These are phyloP conservation scores for Coprinellus micaceus DNA, from an alignment of 768 basidiomycete genomes.

Conservation along the genomic window DNA sequence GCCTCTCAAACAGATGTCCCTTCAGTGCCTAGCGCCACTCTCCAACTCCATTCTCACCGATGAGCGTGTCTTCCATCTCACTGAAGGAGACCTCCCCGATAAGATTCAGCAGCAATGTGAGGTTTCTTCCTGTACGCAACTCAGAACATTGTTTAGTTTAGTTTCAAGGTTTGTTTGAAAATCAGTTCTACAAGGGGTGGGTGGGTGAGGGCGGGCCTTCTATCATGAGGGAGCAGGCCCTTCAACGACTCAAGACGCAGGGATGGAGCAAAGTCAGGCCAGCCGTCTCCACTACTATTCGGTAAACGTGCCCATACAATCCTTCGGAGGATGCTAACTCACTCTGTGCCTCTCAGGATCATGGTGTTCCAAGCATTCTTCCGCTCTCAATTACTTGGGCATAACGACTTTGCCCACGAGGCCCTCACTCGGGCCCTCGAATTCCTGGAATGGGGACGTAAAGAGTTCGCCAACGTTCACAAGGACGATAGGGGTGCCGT, in stretches of 20 bases:
- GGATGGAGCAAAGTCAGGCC: conserved; percentile 1
- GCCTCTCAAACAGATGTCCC: neutral
- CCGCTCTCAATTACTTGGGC: neutral
- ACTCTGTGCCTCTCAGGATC: no score
- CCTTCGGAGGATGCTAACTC: neutral
- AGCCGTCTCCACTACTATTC: conserved; percentile 1
- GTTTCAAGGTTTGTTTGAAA: neutral
- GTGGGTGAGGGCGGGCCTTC: conserved; percentile 2
- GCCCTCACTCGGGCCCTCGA: conserved; percentile 35
- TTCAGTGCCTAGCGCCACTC: neutral
- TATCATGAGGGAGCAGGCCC: neutral
- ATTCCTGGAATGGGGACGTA: conserved; percentile 40
- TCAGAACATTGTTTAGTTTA: neutral
- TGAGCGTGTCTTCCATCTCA: neutral
- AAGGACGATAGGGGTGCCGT: conserved; percentile 37
- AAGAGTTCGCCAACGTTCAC: conserved; percentile 36
- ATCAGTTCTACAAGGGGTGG: neutral
- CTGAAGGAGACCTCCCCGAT: neutral
- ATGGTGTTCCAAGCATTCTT: conserved; percentile 3
- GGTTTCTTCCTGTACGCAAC: neutral
- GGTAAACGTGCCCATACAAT: neutral
- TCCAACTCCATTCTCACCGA: neutral
- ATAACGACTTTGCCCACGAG: conserved; percentile 23
- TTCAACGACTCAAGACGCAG: neutral
- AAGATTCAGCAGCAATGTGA: conserved; percentile 2